Percentiles rank a stretch among this genome's conserved stretches.
Conservation (phyloP, 345 rosid species). For the Luvunga scandens region DNA sequence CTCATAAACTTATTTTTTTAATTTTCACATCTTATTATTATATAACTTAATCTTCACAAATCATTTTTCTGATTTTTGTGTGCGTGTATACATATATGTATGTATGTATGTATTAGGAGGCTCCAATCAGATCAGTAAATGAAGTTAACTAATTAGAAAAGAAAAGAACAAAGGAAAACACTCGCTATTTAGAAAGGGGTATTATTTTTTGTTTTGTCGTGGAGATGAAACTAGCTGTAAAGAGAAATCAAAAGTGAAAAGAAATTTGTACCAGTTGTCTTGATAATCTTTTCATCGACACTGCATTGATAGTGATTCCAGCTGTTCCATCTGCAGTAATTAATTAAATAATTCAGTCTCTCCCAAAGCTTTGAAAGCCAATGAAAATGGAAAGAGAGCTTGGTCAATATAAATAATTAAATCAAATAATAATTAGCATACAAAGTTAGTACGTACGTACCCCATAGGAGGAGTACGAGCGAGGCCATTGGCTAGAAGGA, state of each 20-base stretch:
- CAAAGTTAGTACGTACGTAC: constrained; percentile 11
- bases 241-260: background rate
- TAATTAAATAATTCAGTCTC: background rate
- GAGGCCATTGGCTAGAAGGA: constrained; percentile 47
- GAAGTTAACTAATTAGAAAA: background rate
- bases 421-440: background rate
- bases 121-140: background rate
- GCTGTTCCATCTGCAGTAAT: constrained; percentile 44
- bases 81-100: too few species aligned
- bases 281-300: constrained; percentile 36
- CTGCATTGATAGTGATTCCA: constrained; percentile 41
- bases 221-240: too few species aligned
- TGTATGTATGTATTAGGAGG: too few species aligned
- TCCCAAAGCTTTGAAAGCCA: background rate
- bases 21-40: too few species aligned
- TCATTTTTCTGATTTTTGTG: too few species aligned
- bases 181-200: too few species aligned
- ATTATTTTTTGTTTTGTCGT: too few species aligned
- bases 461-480: constrained; percentile 56
- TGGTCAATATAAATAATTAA: background rate
- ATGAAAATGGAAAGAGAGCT: background rate
- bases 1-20: too few species aligned
- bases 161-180: background rate
- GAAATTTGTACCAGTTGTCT: constrained; percentile 24
- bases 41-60: too few species aligned